These are phyloP conservation scores for Serendipita sp. DNA, from an alignment of 768 basidiomycete genomes.

Conservation along the genomic window DNA sequence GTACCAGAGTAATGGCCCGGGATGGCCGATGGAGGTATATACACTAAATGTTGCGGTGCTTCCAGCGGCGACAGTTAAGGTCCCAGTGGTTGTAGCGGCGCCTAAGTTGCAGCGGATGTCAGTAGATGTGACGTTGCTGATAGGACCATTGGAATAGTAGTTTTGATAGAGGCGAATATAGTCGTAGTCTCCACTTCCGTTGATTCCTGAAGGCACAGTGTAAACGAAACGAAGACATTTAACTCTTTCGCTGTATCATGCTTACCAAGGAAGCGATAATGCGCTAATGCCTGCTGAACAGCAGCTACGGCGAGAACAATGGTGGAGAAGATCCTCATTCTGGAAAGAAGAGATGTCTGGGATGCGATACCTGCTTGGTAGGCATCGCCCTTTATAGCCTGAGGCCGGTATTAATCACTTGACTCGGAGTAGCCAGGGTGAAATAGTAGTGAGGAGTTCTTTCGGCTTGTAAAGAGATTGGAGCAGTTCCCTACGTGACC, in stretches of 20 bases:
- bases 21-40: constrained; percentile 3
- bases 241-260: neutral
- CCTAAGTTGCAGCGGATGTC: constrained; percentile 7
- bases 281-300: neutral
- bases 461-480: too few species aligned
- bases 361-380: too few species aligned
- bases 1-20: constrained; percentile 5
- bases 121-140: neutral
- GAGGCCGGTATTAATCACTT: too few species aligned
- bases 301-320: neutral
- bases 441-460: too few species aligned
- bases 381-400: too few species aligned
- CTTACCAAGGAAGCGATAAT: constrained; percentile 1
- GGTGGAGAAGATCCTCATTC: neutral
- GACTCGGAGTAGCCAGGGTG: too few species aligned
- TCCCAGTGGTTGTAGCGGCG: constrained; percentile 2
- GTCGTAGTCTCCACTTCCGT: neutral
- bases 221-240: neutral
- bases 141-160: constrained; percentile 3
- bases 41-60: neutral
- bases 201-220: neutral
- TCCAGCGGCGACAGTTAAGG: constrained; percentile 5
- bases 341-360: neutral
- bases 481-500: too few species aligned
- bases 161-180: neutral